phyloP scores from a whole-genome alignment of 2,329 filamentous ascomycete genomes.

The Hypoxylon sp. region DNA sequence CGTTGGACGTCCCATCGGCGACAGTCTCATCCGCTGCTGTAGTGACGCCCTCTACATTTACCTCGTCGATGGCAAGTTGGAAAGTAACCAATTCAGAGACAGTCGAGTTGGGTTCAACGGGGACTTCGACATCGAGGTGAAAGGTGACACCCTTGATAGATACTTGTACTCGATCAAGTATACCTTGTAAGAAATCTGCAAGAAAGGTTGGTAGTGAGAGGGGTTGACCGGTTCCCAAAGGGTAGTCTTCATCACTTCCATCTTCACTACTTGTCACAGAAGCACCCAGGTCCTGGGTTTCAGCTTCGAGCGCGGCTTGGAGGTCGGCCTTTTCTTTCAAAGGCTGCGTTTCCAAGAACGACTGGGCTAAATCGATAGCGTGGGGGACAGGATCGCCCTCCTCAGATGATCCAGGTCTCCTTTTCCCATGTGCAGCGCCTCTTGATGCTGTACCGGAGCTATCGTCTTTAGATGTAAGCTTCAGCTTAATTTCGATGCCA shows the following conservation, averaged over 20 bases:
- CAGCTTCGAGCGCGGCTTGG: conserved; percentile 76
- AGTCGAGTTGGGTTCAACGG: conserved; percentile 63
- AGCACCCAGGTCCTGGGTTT: conserved; percentile 73
- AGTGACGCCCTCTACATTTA: conserved; percentile 78
- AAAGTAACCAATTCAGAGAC: conserved; percentile 72
- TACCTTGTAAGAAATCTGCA: conserved; percentile 79
- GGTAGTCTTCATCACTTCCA: conserved; percentile 71
- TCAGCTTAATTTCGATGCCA: conserved; percentile 80
- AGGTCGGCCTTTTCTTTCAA: conserved; percentile 75
- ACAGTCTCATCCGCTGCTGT: conserved; percentile 51
- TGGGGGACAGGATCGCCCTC: conserved; percentile 70
- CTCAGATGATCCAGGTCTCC: conserved; percentile 50
- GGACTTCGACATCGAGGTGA: conserved; percentile 74
- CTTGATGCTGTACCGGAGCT: conserved; percentile 51
- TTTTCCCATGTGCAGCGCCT: conserved; percentile 47
- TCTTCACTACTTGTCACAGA: conserved; percentile 74
- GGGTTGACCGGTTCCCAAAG: conserved; percentile 77
- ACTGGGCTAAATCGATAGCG: conserved; percentile 80
- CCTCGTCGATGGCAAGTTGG: conserved; percentile 74
- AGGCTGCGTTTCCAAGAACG: conserved; percentile 81
- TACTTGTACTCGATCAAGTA: conserved; percentile 79
- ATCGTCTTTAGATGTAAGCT: conserved; percentile 63
- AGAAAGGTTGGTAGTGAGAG: conserved; percentile 79
- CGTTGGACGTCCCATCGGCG: conserved; percentile 54
- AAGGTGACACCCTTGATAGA: conserved; percentile 75